Evolutionary conservation across 2,329 filamentous ascomycete genomes (phyloP), one percentile per base, ranked within the genome.

Genomic region (Cordyceps cicadae): DNA sequence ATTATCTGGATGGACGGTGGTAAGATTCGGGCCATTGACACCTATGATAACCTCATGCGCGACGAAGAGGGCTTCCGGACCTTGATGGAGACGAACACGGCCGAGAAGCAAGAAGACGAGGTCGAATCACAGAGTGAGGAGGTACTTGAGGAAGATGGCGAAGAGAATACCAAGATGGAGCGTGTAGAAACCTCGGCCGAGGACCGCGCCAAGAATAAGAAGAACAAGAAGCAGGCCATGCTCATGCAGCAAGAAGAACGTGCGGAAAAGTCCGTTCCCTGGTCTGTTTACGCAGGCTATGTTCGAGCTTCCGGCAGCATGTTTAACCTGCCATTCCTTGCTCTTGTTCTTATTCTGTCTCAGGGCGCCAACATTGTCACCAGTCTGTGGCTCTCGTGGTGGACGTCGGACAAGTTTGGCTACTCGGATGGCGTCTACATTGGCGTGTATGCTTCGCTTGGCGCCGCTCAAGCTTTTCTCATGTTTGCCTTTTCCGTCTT

Each of bases 1-100:
- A 93, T 97, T 65, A 86, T 97, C 54, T 92, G 92, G 85, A 92
- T 99, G 84, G 89, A 97, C 60, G 85, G 87, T 17, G 94, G 94
- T 50, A 85, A 81, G 59, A 89, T 97, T 59, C 85, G 89, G 71
- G 90, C 92, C 5, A 79, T 97, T 45, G 92, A 94, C 66, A 97
- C 92, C 0, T 97, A 93, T 67, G 85, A 90, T 39, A 92, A 95
- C 62, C 80, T 97, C 19, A 96, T 96, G 87, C 79, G 79, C 8
- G 80, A 87, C 64, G 88, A 94, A 67, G 77, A 80, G n/a, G 85
- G 83, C 5, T 97, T 97, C 76, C 86, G 86, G 69, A 81, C 87
- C 34, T 78, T 97, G 54, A 92, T 97, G 88, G 88, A 91, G 74
- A 86, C 91, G 69, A 93, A 88, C 0, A 90, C 90, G 0, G 79